Evolutionary conservation across 805 yeast species (phyloP).

Genomic region (Komagataella pastoris): DNA sequence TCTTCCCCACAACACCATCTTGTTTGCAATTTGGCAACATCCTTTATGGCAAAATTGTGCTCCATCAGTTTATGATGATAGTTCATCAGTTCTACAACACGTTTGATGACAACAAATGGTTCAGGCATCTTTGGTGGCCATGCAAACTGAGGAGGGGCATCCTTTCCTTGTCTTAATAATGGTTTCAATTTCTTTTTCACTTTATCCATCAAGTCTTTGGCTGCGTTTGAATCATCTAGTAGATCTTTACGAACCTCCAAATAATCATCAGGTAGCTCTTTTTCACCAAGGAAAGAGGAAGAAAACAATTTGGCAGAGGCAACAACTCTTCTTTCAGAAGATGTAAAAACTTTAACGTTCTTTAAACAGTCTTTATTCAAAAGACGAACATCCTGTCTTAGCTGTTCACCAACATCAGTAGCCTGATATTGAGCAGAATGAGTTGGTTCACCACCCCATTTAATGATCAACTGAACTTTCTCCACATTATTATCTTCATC

Average conservation of each 20-base stretch:
- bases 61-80: slow-evolving; percentile 79
- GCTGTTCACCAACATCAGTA: slow-evolving; percentile 88
- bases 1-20: slow-evolving; percentile 98
- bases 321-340: slow-evolving; percentile 90
- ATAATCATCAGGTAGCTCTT: slow-evolving; percentile 63
- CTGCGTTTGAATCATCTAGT: slow-evolving; percentile 94
- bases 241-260: slow-evolving; percentile 78
- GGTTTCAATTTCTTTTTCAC: slow-evolving; percentile 96
- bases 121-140: slow-evolving; percentile 99
- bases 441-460: slow-evolving; percentile 99
- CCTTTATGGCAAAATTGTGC: slow-evolving; percentile 55
- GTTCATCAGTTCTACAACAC: slow-evolving; percentile 93
- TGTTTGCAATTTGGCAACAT: slow-evolving; percentile 55
- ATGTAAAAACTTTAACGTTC: slow-evolving; percentile 77
- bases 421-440: slow-evolving; percentile 95
- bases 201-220: slow-evolving; percentile 94
- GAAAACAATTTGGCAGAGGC: slow-evolving; percentile 83
- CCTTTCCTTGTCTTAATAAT: slow-evolving; percentile 84
- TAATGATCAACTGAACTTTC: slow-evolving; percentile 87
- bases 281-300: slow-evolving; percentile 59
- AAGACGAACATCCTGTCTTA: slow-evolving; percentile 81
- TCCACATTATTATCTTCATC: slow-evolving; percentile 60
- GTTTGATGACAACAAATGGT: slow-evolving; percentile 84
- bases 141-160: slow-evolving; percentile 94
- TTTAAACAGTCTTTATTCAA: slow-evolving; percentile 75